These are phyloP conservation scores for Phytophthora chlamydospora DNA, from an alignment of 352 stramenopile genomes.

Conservation along the genomic window DNA sequence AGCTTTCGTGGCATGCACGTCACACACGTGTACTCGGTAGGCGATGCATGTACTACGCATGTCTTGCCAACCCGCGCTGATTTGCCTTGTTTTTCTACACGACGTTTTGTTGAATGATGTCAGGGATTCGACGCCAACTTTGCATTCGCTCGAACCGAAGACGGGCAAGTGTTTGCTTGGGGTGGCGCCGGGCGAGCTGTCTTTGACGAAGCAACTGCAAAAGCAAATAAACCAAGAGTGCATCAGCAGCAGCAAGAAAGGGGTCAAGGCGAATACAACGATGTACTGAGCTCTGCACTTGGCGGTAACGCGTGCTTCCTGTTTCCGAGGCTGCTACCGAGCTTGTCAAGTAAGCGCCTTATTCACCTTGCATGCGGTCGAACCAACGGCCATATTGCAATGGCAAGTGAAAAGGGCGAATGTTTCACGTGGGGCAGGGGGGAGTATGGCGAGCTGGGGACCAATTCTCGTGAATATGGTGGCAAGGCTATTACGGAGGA, in stretches of 20 bases:
- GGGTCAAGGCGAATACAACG: no score
- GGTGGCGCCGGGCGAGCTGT: conserved; percentile 71
- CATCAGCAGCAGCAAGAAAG: conserved; percentile 12
- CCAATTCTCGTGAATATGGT: conserved; percentile 25
- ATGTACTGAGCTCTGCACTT: neutral
- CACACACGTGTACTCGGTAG: conserved; percentile 56
- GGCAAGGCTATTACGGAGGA: conserved; percentile 12
- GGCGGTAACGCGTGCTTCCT: conserved; percentile 45
- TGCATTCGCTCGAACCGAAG: conserved; percentile 81
- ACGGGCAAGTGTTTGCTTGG: conserved; percentile 89
- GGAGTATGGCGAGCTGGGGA: conserved; percentile 66
- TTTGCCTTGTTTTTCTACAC: neutral
- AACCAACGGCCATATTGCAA: conserved; percentile 55
- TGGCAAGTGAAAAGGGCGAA: conserved; percentile 32
- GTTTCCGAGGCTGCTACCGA: conserved; percentile 45
- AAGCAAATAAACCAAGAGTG: neutral
- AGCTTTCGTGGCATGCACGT: conserved; percentile 51
- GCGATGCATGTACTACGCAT: neutral
- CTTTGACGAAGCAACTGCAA: conserved; percentile 26
- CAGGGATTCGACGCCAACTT: conserved; percentile 75
- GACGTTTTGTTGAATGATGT: neutral
- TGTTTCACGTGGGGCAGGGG: conserved; percentile 72
- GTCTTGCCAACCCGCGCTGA: no score
- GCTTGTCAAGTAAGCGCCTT: conserved; percentile 33
- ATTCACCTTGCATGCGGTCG: conserved; percentile 49